Conservation (phyloP, 768 basidiomycete species). For the Naganishia onofrii region DNA sequence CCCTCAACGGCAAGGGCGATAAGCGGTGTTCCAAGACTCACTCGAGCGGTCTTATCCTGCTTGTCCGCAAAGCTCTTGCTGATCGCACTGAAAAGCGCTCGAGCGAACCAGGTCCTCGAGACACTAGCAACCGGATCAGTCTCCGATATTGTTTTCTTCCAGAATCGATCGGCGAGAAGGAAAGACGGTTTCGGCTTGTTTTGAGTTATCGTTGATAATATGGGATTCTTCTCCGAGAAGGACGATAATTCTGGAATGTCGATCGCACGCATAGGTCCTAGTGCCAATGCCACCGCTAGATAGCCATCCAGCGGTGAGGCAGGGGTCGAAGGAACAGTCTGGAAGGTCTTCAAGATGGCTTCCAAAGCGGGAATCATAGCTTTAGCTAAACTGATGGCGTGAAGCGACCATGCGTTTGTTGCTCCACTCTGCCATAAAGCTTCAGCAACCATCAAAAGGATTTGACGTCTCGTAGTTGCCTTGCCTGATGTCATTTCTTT, state of each 20-base stretch:
- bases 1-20: constrained; percentile 68
- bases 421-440: constrained; percentile 58
- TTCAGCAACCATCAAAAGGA: constrained; percentile 65
- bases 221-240: constrained; percentile 39
- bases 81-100: constrained; percentile 7
- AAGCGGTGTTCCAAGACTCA: constrained; percentile 48
- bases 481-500: constrained; percentile 75
- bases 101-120: constrained; percentile 7
- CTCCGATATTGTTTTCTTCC: constrained; percentile 28
- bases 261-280: constrained; percentile 59
- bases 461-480: constrained; percentile 61
- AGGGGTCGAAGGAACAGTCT: constrained; percentile 52
- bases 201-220: constrained; percentile 44
- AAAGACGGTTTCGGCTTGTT: constrained; percentile 74
- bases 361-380: constrained; percentile 66
- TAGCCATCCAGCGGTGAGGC: constrained; percentile 77
- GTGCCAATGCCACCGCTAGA: constrained; percentile 66
- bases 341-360: constrained; percentile 64
- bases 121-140: constrained; percentile 17
- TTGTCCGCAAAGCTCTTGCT: constrained; percentile 10
- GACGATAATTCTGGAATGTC: constrained; percentile 24
- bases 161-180: constrained; percentile 66
- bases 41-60: constrained; percentile 13
- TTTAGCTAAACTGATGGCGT: constrained; percentile 60
- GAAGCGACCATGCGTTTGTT: constrained; percentile 53